Conservation (phyloP, 257 asterid genomes). For the Catharanthus roseus region DNA sequence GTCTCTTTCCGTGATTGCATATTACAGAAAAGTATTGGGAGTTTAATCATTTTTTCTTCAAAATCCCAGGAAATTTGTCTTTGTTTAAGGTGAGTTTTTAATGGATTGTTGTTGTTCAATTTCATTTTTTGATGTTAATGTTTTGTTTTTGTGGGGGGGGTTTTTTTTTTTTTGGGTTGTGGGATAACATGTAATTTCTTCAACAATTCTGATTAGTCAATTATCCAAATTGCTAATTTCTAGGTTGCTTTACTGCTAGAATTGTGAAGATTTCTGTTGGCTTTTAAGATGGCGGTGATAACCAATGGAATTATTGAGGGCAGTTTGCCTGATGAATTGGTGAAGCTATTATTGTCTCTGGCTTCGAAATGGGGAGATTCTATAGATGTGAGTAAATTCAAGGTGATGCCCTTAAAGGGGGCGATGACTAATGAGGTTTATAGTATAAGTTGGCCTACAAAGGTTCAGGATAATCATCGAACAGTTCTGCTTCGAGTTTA, state of each 20-base stretch:
- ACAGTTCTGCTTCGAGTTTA: constrained; percentile 72
- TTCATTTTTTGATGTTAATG: neutral
- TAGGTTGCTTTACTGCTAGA: neutral
- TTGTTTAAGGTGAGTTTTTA: neutral
- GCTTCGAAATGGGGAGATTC: constrained; percentile 69
- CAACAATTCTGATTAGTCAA: neutral
- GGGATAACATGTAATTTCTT: neutral
- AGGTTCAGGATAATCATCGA: constrained; percentile 27
- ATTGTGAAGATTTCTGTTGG: constrained; percentile 3
- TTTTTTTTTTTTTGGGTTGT: neutral
- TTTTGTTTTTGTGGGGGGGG: neutral
- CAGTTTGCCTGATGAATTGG: constrained; percentile 51
- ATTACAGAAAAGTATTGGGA: neutral
- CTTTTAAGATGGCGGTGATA: constrained; percentile 60
- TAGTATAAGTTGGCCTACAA: constrained; percentile 62
- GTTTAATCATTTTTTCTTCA: neutral
- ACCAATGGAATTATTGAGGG: constrained; percentile 46
- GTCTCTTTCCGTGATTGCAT: neutral
- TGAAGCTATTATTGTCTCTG: constrained; percentile 37
- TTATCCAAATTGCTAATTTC: neutral
- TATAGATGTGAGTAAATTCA: constrained; percentile 35
- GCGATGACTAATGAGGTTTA: constrained; percentile 86
- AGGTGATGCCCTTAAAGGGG: constrained; percentile 59
- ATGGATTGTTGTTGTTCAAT: neutral
- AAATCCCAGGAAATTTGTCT: neutral